Evolutionary conservation across 148 eudicot species (phyloP), one percentile per base, ranked within the genome.

Genomic region (Cornus florida): DNA sequence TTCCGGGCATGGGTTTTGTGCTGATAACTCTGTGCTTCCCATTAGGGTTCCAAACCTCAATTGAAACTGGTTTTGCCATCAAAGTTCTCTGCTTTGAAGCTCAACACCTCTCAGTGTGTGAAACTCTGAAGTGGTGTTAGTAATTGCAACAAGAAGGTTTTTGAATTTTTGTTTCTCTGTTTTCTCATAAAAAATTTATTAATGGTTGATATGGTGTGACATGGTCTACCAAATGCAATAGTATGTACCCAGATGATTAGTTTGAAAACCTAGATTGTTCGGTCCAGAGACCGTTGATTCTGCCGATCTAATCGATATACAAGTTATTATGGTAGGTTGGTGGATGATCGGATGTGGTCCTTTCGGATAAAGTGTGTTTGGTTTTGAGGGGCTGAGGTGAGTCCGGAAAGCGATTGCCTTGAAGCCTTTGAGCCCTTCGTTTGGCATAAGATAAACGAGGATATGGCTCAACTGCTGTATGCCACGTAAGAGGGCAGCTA

Each of bases 1-100:
- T 93, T 16, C 99, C 99, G 22, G 99, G 99, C 99, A 95, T 95
- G 72, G 99, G 79, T 59, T 95, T 95, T 4, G 99, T 95, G 92
- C 99, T 95, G 60, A 95, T 73, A 41, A 95, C 99, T 86, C 99
- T 92, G 87, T 93, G 93, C 75, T 92, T 95, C n/a, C 99, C 99
- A 84, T 77, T 90, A 19, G 99, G 99, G 77, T 95, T 95, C 86
- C 91, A 92, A 6, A 95, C 97, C 80, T 95, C 97, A 71, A 95
- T 90, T 71, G 95, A 90, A 66, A 93, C 88, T 31, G 99, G 98
- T 72, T 88, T 92, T 1, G 98, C 96, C 98, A 93, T 93, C 1
- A 0, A 72, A 48, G 38, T 7, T 50, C 13, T 72, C 9, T 7
- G 10, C 12, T 48, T 71, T 23, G 43, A 0, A 32, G 17, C 12